Conservation (phyloP, 2,329 filamentous ascomycete genomes). For the Exserohilum turcica region DNA sequence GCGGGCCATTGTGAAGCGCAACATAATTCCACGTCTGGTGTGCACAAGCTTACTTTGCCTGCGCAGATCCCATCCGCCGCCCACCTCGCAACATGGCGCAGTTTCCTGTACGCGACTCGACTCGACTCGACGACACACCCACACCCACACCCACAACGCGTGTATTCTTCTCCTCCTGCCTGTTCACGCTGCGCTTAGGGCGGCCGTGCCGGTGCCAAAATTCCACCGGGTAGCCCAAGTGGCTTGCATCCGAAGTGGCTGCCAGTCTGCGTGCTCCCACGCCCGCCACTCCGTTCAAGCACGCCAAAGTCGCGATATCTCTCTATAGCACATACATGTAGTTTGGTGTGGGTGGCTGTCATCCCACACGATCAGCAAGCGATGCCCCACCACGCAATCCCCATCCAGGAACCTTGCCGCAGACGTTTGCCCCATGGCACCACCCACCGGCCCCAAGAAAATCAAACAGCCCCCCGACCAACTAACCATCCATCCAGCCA, state of each 20-base stretch:
- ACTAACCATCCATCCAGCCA: too few species aligned
- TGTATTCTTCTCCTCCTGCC: too few species aligned
- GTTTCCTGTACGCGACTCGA: too few species aligned
- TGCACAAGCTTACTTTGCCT: background rate
- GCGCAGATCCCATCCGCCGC: background rate
- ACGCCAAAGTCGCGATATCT: slow-evolving; percentile 1
- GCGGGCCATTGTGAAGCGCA: background rate
- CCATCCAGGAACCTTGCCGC: slow-evolving; percentile 5
- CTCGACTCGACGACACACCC: too few species aligned
- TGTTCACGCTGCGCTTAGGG: background rate
- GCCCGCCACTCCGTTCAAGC: background rate
- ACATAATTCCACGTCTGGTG: background rate
- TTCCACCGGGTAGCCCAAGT: slow-evolving; percentile 8
- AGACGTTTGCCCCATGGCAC: background rate
- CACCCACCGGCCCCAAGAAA: too few species aligned
- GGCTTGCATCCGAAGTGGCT: slow-evolving; percentile 13
- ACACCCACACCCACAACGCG: too few species aligned
- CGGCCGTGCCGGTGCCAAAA: slow-evolving; percentile 9
- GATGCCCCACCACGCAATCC: slow-evolving; percentile 6
- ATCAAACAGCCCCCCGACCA: too few species aligned
- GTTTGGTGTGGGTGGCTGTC: background rate
- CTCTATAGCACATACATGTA: background rate
- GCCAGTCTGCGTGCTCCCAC: background rate
- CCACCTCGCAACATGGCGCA: background rate
- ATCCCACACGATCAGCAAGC: slow-evolving; percentile 9